Conservation (phyloP, 2,329 filamentous ascomycete genomes). For the Daldinia sp. region DNA sequence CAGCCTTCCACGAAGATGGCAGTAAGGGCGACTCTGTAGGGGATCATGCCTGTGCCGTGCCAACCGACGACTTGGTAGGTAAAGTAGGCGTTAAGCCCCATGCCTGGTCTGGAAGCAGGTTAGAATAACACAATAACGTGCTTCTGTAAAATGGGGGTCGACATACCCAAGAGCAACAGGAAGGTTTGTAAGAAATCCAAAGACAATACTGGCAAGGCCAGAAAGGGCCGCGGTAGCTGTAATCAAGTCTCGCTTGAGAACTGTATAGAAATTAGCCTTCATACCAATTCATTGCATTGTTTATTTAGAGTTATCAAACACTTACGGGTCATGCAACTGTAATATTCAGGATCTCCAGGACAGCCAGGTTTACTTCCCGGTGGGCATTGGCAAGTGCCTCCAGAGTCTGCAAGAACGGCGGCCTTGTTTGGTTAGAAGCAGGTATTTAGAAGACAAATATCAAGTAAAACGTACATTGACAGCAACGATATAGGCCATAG, state of each 20-base stretch:
- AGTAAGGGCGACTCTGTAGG: conserved; percentile 68
- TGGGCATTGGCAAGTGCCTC: conserved; percentile 76
- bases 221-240: conserved; percentile 85
- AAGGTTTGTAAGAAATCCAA: conserved; percentile 83
- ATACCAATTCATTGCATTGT: background rate
- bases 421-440: conserved; percentile 55
- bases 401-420: conserved; percentile 76
- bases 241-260: conserved; percentile 77
- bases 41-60: conserved; percentile 64
- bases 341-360: conserved; percentile 55
- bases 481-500: conserved; percentile 87
- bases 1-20: conserved; percentile 72
- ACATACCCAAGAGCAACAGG: conserved; percentile 77
- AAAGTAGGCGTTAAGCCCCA: conserved; percentile 74
- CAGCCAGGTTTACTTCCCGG: conserved; percentile 56
- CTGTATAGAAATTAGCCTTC: conserved; percentile 45
- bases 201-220: conserved; percentile 76
- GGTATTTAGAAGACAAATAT: background rate
- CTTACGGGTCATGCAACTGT: conserved; percentile 57
- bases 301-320: background rate
- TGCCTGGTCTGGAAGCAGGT: conserved; percentile 61
- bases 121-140: conserved; percentile 3
- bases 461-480: conserved; percentile 59
- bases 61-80: conserved; percentile 72
- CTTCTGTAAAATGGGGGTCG: background rate